These are phyloP conservation scores for Lycium barbarum DNA, from an alignment of 257 asterid species.

Conservation along the genomic window DNA sequence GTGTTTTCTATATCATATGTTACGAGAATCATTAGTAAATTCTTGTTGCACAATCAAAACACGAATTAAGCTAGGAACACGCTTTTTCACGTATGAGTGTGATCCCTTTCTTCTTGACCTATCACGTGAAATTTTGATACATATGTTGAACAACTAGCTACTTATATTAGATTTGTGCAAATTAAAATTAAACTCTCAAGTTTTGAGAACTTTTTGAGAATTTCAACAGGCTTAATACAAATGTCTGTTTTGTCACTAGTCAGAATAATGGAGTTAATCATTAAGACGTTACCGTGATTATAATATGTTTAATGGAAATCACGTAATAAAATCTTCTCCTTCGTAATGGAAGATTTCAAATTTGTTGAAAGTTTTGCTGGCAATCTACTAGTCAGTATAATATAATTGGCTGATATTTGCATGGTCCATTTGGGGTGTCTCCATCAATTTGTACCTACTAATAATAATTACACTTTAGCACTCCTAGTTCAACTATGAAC, in stretches of 20 bases:
- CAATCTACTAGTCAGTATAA: not conserved
- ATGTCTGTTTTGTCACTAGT: not conserved
- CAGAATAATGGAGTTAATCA: slow-evolving; percentile 22
- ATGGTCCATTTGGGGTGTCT: slow-evolving; percentile 7
- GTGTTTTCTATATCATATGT: no score
- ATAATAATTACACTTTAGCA: slow-evolving; percentile 9
- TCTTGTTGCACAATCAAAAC: no score
- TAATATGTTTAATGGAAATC: not conserved
- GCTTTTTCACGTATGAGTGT: no score
- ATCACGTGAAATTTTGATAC: no score
- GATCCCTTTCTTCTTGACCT: no score
- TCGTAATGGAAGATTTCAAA: not conserved
- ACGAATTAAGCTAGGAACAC: no score
- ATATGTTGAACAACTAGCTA: no score
- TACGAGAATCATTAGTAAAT: no score
- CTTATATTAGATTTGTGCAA: not conserved
- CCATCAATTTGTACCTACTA: slow-evolving; percentile 7
- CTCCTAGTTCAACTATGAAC: not conserved
- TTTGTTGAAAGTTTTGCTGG: slow-evolving; percentile 5
- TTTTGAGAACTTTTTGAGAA: not conserved
- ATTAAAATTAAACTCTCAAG: not conserved
- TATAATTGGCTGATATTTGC: not conserved
- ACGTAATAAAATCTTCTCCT: not conserved
- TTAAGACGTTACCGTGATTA: not conserved
- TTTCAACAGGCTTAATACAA: not conserved